Percentiles rank a stretch among this genome's conserved stretches.
These are phyloP conservation scores for Fusarium solani-melongenae DNA, from an alignment of 2,329 filamentous ascomycete genomes.

Conservation along the genomic window DNA sequence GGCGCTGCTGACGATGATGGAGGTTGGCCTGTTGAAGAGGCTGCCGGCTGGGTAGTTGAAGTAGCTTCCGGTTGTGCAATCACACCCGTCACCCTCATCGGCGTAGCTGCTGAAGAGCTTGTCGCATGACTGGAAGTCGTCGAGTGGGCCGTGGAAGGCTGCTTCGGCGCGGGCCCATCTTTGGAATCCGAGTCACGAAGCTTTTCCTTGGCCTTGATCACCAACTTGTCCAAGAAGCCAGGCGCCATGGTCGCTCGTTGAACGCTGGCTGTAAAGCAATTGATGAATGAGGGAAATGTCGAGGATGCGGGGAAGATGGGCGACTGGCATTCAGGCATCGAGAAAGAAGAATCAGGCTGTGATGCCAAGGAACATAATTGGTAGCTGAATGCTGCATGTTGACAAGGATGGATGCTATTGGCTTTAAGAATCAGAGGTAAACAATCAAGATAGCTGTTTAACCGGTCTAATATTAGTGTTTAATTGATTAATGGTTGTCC, in stretches of 20 bases:
- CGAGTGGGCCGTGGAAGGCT: neutral
- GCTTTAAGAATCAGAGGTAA: neutral
- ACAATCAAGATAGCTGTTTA: neutral
- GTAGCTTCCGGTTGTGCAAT: neutral
- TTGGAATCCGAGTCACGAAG: neutral
- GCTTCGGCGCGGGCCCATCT: neutral
- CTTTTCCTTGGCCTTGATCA: neutral
- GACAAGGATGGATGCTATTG: neutral
- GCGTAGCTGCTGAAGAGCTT: neutral
- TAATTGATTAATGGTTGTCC: neutral
- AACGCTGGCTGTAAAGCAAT: neutral
- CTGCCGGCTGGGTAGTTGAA: neutral
- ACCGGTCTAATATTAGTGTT: neutral
- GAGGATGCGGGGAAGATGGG: neutral
- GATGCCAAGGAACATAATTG: neutral
- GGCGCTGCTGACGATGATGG: neutral
- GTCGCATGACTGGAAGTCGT: neutral
- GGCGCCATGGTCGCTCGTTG: neutral
- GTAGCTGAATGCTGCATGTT: neutral
- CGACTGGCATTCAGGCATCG: neutral
- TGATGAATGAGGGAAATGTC: neutral
- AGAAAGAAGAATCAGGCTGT: neutral
- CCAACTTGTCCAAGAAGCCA: neutral
- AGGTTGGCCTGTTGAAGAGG: neutral
- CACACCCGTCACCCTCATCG: neutral